A percentile compares a stretch with the other conserved stretches of the same genome.
phyloP scores from a whole-genome alignment of 495 filamentous ascomycete genomes.

The Penicillium tannophilum region DNA sequence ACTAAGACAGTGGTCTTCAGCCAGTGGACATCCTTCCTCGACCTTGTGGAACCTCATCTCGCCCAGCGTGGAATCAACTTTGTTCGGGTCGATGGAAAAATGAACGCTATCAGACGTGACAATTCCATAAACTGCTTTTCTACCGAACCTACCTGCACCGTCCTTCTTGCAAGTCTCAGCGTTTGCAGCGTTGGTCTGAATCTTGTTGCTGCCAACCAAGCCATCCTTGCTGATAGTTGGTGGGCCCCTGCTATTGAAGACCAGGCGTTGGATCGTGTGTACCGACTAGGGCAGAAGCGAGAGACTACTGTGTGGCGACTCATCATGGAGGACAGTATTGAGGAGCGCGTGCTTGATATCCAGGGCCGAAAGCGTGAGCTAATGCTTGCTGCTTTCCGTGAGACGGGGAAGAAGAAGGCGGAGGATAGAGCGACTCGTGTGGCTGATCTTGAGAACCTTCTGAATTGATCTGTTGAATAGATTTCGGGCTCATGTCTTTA shows the following conservation, averaged over 20 bases:
- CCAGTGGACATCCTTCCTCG: constrained; percentile 90
- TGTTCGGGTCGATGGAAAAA: constrained; percentile 81
- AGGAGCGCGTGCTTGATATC: constrained; percentile 80
- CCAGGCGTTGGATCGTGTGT: constrained; percentile 89
- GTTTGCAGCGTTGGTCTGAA: constrained; percentile 91
- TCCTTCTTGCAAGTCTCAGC: constrained; percentile 80
- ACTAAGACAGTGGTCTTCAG: constrained; percentile 90
- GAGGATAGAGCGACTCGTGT: constrained; percentile 54
- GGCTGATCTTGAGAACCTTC: constrained; percentile 60
- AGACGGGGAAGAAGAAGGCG: constrained; percentile 53
- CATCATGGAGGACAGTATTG: constrained; percentile 82
- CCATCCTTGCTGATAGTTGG: constrained; percentile 84
- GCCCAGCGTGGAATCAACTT: constrained; percentile 61
- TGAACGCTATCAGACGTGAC: constrained; percentile 69
- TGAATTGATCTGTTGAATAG: constrained; percentile 27
- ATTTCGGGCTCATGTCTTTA: background rate
- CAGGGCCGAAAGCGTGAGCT: constrained; percentile 81
- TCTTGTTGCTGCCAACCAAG: constrained; percentile 84
- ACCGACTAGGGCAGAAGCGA: constrained; percentile 81
- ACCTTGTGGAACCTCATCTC: constrained; percentile 75
- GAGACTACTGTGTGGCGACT: constrained; percentile 79
- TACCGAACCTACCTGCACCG: constrained; percentile 65
- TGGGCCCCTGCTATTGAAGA: constrained; percentile 95
- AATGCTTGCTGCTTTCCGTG: constrained; percentile 74
- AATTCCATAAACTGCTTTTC: constrained; percentile 67